Evolutionary conservation across 2,329 filamentous ascomycete species (phyloP), one percentile per base, ranked within the genome.

Genomic region (Colletotrichum lini): DNA sequence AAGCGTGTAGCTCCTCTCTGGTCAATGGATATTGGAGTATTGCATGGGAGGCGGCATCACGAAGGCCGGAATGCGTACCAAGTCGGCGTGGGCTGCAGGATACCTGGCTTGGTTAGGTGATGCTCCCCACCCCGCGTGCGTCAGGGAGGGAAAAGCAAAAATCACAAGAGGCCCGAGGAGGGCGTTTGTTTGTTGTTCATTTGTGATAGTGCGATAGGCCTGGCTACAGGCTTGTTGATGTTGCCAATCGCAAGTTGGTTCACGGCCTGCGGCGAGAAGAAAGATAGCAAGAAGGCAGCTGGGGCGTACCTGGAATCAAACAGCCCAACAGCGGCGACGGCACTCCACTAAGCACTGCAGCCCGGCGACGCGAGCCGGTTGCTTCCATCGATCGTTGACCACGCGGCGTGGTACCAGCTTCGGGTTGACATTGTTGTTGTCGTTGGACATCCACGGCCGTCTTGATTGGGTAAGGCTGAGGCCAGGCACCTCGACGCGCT

Each of bases 321-420:
- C 65, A 57, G 64, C 52, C 64, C 52, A 42, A 53, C 61, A 59
- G 53, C 52, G 44, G 67, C 59, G 47, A 30, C 23, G 26, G 18
- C 44, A 47, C 35, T 38, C 35, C 35, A 38, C 8, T 38, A 12
- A 56, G 35, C 40, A 61, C 38, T 18, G 18, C 9, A 52, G 64
- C 26, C 42, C 12, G 57, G 63, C 18, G 30, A 71, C 68, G 65
- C 65, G 65, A 65, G 65, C 65, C 68, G 65, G 56, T 40, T 65
- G 47, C 45, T 53, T 26, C 16, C 64, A 62, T 21, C 61, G 40
- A 38, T 57, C 58, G 63, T 52, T 3, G 35, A 44, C 49, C 49
- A 66, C 56, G 63, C 63, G 56, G 61, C 53, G 61, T 49, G 56
- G 54, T 67, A 57, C 57, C 58, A 61, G 38, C 49, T 26, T 21